Conservation (phyloP, 371 early-diverging fungal species). For the Rhizomucor pusillus region DNA sequence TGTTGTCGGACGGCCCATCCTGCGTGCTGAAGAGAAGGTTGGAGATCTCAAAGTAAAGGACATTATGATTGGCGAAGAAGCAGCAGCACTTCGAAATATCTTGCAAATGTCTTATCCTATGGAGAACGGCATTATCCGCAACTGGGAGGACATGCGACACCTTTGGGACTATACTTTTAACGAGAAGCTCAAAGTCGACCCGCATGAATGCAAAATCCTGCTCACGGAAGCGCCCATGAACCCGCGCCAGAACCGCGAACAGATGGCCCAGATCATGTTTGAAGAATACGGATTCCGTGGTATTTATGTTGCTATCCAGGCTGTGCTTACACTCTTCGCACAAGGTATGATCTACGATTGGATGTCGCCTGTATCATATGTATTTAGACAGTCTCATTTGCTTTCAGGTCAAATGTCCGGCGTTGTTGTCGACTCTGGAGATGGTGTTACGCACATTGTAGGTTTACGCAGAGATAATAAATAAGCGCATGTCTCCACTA, state of each 20-base stretch:
- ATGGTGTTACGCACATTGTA: conserved; percentile 97
- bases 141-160: conserved; percentile 98
- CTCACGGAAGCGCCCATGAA: conserved; percentile 97
- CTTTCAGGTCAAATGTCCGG: conserved; percentile 92
- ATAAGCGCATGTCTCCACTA: neutral
- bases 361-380: too few relatives aligned
- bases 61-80: conserved; percentile 98
- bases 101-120: conserved; percentile 97
- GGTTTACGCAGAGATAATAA: conserved; percentile 8
- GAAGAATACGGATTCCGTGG: conserved; percentile 94
- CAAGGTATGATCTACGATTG: conserved; percentile 67
- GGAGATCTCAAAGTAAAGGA: conserved; percentile 83
- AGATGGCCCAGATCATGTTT: conserved; percentile 95
- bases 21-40: conserved; percentile 91
- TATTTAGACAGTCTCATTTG: too few relatives aligned
- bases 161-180: conserved; percentile 97
- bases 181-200: conserved; percentile 87
- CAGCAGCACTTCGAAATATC: conserved; percentile 81
- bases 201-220: conserved; percentile 85
- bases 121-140: conserved; percentile 97
- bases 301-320: conserved; percentile 95
- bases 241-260: conserved; percentile 87
- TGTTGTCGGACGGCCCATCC: conserved; percentile 95
- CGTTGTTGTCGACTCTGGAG: conserved; percentile 97
- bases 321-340: conserved; percentile 95